Evolutionary conservation across 495 filamentous ascomycete genomes (phyloP).

Genomic region (Podospora comata): DNA sequence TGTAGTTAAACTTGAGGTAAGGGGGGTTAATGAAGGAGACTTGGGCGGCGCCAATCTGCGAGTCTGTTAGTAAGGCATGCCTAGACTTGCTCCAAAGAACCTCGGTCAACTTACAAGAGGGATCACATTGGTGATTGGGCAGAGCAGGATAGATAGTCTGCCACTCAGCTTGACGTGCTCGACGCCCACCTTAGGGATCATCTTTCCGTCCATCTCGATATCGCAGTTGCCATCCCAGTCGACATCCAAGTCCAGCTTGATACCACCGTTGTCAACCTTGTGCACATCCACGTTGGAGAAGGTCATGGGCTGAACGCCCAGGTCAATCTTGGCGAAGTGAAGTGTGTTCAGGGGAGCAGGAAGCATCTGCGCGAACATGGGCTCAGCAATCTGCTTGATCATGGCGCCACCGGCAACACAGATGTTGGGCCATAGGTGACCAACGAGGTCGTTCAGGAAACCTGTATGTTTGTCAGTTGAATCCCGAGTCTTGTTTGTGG

Average conservation of each 20-base stretch:
- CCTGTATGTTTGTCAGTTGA: conserved; percentile 17
- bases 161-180: conserved; percentile 44
- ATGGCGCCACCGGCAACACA: conserved; percentile 35
- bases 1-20: conserved; percentile 39
- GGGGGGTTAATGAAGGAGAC: conserved; percentile 46
- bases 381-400: conserved; percentile 39
- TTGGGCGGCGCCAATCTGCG: conserved; percentile 43
- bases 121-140: conserved; percentile 40
- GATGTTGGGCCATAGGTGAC: conserved; percentile 47
- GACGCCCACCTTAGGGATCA: conserved; percentile 43
- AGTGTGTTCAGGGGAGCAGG: conserved; percentile 37
- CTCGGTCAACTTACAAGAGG: conserved; percentile 33
- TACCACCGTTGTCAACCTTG: conserved; percentile 37
- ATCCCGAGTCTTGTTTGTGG: neutral
- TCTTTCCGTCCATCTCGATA: conserved; percentile 40
- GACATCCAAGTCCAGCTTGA: conserved; percentile 46
- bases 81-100: neutral
- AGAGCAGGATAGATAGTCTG: conserved; percentile 38
- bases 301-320: conserved; percentile 36
- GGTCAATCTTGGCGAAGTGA: conserved; percentile 40
- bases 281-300: conserved; percentile 39
- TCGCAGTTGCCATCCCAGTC: conserved; percentile 42
- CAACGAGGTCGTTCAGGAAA: conserved; percentile 45
- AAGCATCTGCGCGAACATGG: conserved; percentile 41
- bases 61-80: conserved; percentile 29